Evolutionary conservation across 345 rosid species (phyloP), one percentile per base, ranked within the genome.

Genomic region (Firmiana major): DNA sequence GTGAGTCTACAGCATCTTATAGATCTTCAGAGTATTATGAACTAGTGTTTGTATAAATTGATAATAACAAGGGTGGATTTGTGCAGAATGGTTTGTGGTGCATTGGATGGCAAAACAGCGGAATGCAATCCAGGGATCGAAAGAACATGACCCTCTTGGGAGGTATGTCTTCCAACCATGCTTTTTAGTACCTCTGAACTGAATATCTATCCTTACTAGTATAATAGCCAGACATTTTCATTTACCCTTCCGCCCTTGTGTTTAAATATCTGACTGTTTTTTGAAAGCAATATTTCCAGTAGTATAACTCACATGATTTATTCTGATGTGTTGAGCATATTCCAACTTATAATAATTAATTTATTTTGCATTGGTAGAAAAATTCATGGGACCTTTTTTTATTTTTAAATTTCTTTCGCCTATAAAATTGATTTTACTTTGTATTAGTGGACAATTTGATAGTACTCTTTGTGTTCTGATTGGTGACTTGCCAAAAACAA

Each of bases 31-130:
- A 38, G 40, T 38, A 38, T 38, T 38, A 38, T 19, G 38, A 51
- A 19, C 17, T 31, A 53, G 24, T 7, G 57, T 46, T 69, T 59
- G 40, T 4, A 43, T 63, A 49, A 36, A 58, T 16, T 67, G 28
- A 38, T 42, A 57, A 17, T 77, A 67, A 38, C 43, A 9, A 51
- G 22, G 16, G n/a, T 77, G n/a, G 36, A 0, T 78, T 72, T n/a
- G 68, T 22, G 74, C 90, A 93, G 98, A 89, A 89, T 70, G 97
- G 93, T 63, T 81, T 86, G 78, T 93, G 96, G 99, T 95, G 99
- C 82, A 86, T 93, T 80, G 98, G 99, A 63, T 95, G 99, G 99
- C 97, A 93, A 87, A 95, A 93, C 77, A 95, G 97, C 76, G 97
- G 94, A 83, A 59, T 88, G 87, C 96, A 91, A 79, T 89, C 97